Evolutionary conservation across 1,284 basidiomycete species (phyloP).

Genomic region (Anthracocystis walkeri): DNA sequence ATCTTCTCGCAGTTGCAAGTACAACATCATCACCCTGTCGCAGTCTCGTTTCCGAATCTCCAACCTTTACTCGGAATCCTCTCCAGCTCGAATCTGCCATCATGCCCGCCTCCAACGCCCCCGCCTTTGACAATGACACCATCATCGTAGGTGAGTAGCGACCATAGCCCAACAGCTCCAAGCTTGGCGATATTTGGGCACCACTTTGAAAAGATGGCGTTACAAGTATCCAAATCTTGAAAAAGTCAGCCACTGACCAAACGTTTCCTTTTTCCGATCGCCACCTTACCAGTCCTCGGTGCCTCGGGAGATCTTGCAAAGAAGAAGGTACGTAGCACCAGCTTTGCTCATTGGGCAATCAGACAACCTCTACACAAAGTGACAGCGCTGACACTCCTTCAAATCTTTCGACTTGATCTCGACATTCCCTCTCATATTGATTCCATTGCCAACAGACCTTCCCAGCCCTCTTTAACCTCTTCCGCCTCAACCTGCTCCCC

Average conservation of each 20-base stretch:
- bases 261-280: too few species aligned
- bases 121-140: slow-evolving; percentile 60
- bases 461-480: slow-evolving; percentile 67
- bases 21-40: neutral
- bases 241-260: too few species aligned
- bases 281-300: slow-evolving; percentile 79
- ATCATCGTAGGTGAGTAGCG: slow-evolving; percentile 64
- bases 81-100: slow-evolving; percentile 4
- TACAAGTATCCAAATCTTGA: neutral
- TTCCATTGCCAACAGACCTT: slow-evolving; percentile 53
- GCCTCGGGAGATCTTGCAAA: slow-evolving; percentile 98
- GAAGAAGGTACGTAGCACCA: slow-evolving; percentile 81
- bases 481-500: slow-evolving; percentile 59
- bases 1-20: neutral
- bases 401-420: neutral
- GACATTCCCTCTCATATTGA: neutral
- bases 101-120: slow-evolving; percentile 47
- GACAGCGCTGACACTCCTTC: slow-evolving; percentile 6
- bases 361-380: neutral
- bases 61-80: neutral
- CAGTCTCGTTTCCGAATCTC: neutral
- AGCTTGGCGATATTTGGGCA: neutral
- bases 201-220: neutral
- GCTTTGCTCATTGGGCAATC: neutral
- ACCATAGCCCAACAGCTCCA: neutral